phyloP scores from a whole-genome alignment of 208 protist genomes.

The Herpetomonas samuelpessoai region DNA sequence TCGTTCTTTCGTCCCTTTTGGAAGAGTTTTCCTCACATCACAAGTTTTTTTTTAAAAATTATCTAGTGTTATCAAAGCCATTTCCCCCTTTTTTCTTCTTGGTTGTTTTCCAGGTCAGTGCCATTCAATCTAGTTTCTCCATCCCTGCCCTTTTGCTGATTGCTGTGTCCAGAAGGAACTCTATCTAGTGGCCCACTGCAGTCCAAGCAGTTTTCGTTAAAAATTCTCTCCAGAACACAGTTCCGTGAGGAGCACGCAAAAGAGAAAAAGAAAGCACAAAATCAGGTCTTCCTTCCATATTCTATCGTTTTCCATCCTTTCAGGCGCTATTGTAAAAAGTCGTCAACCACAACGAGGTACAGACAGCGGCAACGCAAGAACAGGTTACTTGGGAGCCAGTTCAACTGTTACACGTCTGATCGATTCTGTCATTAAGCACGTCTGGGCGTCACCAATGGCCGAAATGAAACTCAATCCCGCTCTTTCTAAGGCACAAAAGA shows the following conservation, averaged over 20 bases:
- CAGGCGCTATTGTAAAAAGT: not conserved
- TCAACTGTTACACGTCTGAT: not conserved
- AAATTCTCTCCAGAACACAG: not conserved
- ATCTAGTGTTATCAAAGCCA: too few species aligned
- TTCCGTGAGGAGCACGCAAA: not conserved
- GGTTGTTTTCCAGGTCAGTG: too few species aligned
- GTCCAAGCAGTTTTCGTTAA: not conserved
- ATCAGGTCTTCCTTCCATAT: not conserved
- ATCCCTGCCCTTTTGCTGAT: too few species aligned
- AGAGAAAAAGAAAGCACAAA: not conserved
- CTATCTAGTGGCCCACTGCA: not conserved
- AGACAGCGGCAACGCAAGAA: not conserved
- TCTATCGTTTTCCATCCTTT: not conserved
- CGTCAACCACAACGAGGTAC: not conserved
- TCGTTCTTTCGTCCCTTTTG: too few species aligned
- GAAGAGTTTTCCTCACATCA: too few species aligned
- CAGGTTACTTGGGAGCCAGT: not conserved
- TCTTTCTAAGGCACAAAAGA: conserved; percentile 61
- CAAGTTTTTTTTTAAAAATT: too few species aligned
- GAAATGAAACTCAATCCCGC: conserved; percentile 43
- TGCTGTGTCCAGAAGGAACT: not conserved
- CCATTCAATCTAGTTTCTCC: too few species aligned
- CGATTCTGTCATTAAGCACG: not conserved
- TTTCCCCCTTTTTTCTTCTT: too few species aligned
- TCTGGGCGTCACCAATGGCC: conserved; percentile 13